Conservation (phyloP, 1,284 basidiomycete species). For the Heliocybe sulcata region DNA sequence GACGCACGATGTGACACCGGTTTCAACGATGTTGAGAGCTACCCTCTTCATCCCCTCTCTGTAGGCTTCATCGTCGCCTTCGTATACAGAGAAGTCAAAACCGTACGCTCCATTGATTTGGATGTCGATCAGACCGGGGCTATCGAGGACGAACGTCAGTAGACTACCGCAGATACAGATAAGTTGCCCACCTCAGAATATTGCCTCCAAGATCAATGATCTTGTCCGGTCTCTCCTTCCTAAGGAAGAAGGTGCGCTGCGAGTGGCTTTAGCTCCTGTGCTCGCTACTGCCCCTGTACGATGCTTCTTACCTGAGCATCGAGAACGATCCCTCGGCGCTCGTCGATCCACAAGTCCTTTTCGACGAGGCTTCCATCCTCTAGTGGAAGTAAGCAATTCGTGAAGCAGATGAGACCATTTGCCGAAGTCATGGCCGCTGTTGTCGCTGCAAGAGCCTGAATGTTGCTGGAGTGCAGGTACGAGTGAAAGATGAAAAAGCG, state of each 20-base stretch:
- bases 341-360: constrained; percentile 74
- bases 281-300: neutral
- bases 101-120: constrained; percentile 88
- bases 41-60: constrained; percentile 63
- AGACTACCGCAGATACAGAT: neutral
- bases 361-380: constrained; percentile 68
- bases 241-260: constrained; percentile 60
- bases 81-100: constrained; percentile 82
- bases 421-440: constrained; percentile 25
- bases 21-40: constrained; percentile 74
- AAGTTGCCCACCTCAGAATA: constrained; percentile 51
- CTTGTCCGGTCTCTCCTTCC: constrained; percentile 52
- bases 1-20: constrained; percentile 80
- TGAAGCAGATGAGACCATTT: constrained; percentile 76
- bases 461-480: neutral
- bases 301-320: constrained; percentile 54
- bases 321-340: constrained; percentile 57
- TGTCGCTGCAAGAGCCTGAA: neutral
- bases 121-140: constrained; percentile 74
- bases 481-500: neutral
- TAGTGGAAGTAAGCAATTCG: constrained; percentile 70
- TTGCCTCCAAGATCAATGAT: constrained; percentile 65
- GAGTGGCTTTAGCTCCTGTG: neutral
- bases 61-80: constrained; percentile 64
- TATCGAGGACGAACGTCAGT: constrained; percentile 18